Percentiles rank a stretch among this genome's conserved stretches.
These are phyloP conservation scores for Fusarium paranaense DNA, from an alignment of 2,329 filamentous ascomycete species.

Conservation along the genomic window DNA sequence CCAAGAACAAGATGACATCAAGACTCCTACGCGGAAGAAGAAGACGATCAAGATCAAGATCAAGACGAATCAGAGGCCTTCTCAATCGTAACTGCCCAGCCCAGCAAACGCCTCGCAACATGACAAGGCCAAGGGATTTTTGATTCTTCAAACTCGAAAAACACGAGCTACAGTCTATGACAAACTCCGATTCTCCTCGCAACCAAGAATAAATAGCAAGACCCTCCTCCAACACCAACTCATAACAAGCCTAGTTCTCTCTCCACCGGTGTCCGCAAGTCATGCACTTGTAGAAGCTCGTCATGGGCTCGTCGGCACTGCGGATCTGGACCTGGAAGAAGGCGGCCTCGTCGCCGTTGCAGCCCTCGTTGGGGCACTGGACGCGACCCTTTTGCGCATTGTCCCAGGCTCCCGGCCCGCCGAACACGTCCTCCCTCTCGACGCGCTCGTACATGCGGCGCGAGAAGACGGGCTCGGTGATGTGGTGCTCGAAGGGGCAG, in stretches of 20 bases:
- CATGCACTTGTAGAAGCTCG: slow-evolving; percentile 91
- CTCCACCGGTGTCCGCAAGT: slow-evolving; percentile 74
- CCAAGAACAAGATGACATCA: background rate
- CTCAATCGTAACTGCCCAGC: background rate
- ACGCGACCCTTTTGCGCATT: slow-evolving; percentile 87
- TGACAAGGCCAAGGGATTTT: background rate
- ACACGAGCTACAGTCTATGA: slow-evolving; percentile 8
- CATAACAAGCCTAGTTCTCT: slow-evolving; percentile 64
- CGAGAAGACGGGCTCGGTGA: slow-evolving; percentile 81
- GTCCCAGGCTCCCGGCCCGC: slow-evolving; percentile 88
- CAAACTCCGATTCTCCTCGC: slow-evolving; percentile 36
- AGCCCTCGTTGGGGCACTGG: slow-evolving; percentile 85
- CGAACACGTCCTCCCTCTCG: slow-evolving; percentile 90
- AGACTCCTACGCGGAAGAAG: background rate
- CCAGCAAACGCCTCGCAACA: background rate
- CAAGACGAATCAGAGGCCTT: background rate
- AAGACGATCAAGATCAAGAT: background rate
- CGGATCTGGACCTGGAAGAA: slow-evolving; percentile 98
- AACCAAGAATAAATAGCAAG: slow-evolving; percentile 17
- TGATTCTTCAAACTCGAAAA: slow-evolving; percentile 10
- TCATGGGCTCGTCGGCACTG: slow-evolving; percentile 98
- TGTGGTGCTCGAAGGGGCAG: slow-evolving; percentile 90
- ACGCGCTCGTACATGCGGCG: slow-evolving; percentile 89
- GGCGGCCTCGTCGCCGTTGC: slow-evolving; percentile 85
- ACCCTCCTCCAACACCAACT: slow-evolving; percentile 12